Evolutionary conservation across 208 protist genomes (phyloP).

Genomic region (Phytomonas sp.): DNA sequence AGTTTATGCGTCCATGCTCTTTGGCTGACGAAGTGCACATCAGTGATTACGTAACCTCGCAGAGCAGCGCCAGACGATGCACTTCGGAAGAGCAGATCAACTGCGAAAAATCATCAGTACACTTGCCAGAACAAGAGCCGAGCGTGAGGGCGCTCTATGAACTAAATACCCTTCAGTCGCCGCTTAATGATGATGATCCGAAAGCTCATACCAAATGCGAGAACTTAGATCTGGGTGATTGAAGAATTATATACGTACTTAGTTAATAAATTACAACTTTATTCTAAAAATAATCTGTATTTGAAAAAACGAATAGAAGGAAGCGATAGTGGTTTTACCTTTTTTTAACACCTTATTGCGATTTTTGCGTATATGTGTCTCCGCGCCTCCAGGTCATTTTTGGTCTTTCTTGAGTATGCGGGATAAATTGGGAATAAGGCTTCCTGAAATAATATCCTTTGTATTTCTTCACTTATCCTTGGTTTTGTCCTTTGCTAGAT

Average conservation of each 20-base stretch:
- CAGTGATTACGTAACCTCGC: not conserved
- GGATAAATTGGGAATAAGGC: not conserved
- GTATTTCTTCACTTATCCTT: not conserved
- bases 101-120: not conserved
- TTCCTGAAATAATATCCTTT: slow-evolving; percentile 3
- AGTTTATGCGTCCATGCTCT: not conserved
- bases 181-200: not conserved
- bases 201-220: not conserved
- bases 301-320: not conserved
- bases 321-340: not conserved
- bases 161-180: not conserved
- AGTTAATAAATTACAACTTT: not conserved
- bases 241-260: not conserved
- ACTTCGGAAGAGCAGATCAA: not conserved
- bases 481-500: not conserved
- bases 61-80: not conserved
- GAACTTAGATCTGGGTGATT: not conserved
- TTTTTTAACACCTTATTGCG: not conserved
- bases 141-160: not conserved
- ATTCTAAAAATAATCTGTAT: not conserved
- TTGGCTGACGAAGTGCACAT: not conserved
- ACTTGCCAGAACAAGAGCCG: not conserved
- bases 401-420: not conserved
- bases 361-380: not conserved
- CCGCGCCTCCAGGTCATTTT: not conserved